Base-by-base conservation (phyloP, 345 rosid genomes). In the Salix arbutifolia region DNA sequence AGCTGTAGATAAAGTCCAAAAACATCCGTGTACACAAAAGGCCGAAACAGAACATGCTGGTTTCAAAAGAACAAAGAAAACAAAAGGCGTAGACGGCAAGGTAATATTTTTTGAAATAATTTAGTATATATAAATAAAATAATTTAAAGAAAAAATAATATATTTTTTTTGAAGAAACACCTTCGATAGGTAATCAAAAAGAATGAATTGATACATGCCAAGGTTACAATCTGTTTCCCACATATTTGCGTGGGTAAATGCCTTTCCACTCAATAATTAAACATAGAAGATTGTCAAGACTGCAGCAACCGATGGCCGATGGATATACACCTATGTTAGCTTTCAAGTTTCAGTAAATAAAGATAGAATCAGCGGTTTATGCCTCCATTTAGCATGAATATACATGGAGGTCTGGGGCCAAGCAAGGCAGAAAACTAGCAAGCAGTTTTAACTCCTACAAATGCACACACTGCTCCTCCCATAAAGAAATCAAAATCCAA, bases 291-390 rank as follows among this genome's bases (percentile, higher is more conserved):
- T 14, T 16, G 53, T 50, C 78, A 37, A 7, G 38, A 69, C 46
- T 14, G 61, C 76, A 30, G 62, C 46, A 48, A 6, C 44, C 46
- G 23, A 42, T 25, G 11, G 38, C 67, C 37, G 60, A 37, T 19
- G 25, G 8, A 58, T 72, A 17, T n/a, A 23, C 60, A 23, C 19
- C 13, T 60, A 44, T 21, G 44, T 70, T 30, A 44, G 74, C 37
- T 31, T 77, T 69, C 52, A 70, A 74, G 50, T 62, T 62, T n/a
- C 83, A 68, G 76, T 79, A 71, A 74, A 75, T 67, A 56, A 31
- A 37, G 70, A 79, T 77, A 61, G 76, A 82, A 80, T 82, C 77
- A 76, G 76, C 70, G 52, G 83, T 79, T 31, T 69, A 79, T 67
- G 44, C 76, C 86, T 73, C 86, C 81, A 77, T 66, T 76, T 38